Conservation (phyloP, 768 basidiomycete genomes). For the Saitozyma sp. region DNA sequence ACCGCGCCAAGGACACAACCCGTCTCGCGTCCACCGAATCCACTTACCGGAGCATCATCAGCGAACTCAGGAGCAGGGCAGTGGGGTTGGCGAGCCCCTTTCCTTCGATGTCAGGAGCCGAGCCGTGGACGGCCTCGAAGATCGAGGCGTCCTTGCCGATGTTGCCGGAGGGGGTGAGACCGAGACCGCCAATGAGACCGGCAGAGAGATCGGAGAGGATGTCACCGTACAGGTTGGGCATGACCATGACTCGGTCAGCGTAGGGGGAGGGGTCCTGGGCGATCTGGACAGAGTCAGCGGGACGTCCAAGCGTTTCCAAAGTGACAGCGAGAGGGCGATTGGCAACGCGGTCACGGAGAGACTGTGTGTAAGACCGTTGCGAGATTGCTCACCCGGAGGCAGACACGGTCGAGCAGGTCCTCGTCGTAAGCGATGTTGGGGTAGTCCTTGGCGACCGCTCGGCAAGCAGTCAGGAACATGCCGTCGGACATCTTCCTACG, state of each 20-base stretch:
- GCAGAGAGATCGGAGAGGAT: conserved; percentile 98
- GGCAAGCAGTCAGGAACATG: conserved; percentile 97
- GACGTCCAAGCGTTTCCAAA: background rate
- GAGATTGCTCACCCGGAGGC: conserved; percentile 69
- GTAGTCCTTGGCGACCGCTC: conserved; percentile 92
- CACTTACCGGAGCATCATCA: conserved; percentile 94
- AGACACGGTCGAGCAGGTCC: conserved; percentile 93
- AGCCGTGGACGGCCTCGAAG: conserved; percentile 99
- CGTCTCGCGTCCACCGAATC: background rate
- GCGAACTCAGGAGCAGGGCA: conserved; percentile 86
- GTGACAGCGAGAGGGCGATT: background rate
- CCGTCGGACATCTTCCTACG: conserved; percentile 99
- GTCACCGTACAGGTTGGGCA: conserved; percentile 88
- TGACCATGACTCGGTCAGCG: conserved; percentile 97
- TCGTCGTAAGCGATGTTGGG: conserved; percentile 92
- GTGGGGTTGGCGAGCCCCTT: conserved; percentile 85
- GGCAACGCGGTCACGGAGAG: conserved; percentile 1
- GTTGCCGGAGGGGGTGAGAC: conserved; percentile 95
- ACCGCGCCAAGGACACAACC: too few relatives aligned
- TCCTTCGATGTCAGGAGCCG: conserved; percentile 98
- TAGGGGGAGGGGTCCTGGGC: conserved; percentile 91
- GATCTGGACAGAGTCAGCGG: conserved; percentile 59
- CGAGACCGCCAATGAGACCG: conserved; percentile 95
- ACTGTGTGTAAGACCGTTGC: background rate
- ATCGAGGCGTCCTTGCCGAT: conserved; percentile 98